Base-by-base conservation (phyloP, 345 rosid genomes). In the Aquilaria sinensis region DNA sequence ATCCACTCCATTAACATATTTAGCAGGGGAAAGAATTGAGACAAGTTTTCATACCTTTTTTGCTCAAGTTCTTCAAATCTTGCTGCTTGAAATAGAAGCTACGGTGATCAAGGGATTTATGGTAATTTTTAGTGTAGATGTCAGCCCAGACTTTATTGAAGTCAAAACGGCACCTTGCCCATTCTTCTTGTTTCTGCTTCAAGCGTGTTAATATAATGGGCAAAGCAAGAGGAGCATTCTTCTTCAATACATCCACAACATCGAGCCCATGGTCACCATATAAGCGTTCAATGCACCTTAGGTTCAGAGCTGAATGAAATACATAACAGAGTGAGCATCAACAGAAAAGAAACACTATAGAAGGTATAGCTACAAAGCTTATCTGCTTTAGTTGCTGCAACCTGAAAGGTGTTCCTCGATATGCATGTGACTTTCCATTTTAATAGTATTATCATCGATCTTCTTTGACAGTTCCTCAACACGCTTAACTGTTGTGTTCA, bases 31-130 rank as follows among this genome's bases (percentile, higher is more conserved):
- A 51, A 11, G 43, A 37, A 37, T 9, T 37, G 43, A 37, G 43
- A 37, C 43, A 37, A 9, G 9, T 37, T 37, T 37, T 5, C 8
- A 61, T 74, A 94, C 98, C 96, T 90, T 94, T 94, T 11, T 86
- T 80, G 82, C 95, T 82, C 84, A 86, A 77, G 79, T 88, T 88
- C 86, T 88, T 94, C 13, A 89, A 79, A 58, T 94, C 97, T 71
- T 94, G 99, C 76, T 94, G 99, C 82, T 88, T 94, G 80, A 94
- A 90, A 81, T 88, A 94, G 81, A 94, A 90, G 68, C 99, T 94
- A 23, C 97, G 92, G 65, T 94, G 99, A 72, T 94, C 99, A 37
- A 90, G 95, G 47, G 97, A 94, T 74, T 90, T 88, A 68, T 94
- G 95, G 74, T 94, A 90, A 75, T 94, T 94, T 77, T 94, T 94